These are phyloP conservation scores for Escovopsis sp. DNA, from an alignment of 2,329 filamentous ascomycete genomes.

Conservation along the genomic window DNA sequence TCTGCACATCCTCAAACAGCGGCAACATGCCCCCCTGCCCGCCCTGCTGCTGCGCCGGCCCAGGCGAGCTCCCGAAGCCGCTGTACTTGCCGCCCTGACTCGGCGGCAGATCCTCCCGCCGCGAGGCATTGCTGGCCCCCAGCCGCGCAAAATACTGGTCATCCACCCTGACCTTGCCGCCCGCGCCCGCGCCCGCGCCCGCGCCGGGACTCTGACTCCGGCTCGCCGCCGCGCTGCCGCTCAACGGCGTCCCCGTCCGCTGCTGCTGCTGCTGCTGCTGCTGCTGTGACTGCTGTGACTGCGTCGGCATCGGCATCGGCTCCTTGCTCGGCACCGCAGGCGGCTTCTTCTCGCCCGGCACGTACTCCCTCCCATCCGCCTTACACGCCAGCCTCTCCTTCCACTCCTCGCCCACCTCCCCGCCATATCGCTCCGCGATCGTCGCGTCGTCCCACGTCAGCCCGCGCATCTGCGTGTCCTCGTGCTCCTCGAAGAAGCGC, in stretches of 20 bases:
- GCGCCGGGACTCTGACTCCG: conserved; percentile 25
- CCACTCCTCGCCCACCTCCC: conserved; percentile 85
- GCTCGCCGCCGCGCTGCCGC: conserved; percentile 22
- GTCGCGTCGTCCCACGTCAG: conserved; percentile 72
- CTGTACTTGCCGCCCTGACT: conserved; percentile 84
- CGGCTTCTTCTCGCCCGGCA: conserved; percentile 49
- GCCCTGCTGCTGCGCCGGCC: conserved; percentile 26
- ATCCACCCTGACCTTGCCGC: conserved; percentile 45
- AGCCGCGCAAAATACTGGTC: conserved; percentile 83
- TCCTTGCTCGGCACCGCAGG: conserved; percentile 19
- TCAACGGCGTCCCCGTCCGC: conserved; percentile 26
- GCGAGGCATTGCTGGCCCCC: conserved; percentile 65
- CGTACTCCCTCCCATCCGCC: conserved; percentile 77
- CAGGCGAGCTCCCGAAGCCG: conserved; percentile 73
- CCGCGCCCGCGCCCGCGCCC: conserved; percentile 10
- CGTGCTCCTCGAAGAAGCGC: conserved; percentile 66
- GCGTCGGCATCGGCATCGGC: conserved; percentile 3
- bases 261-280: no score
- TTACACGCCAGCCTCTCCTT: conserved; percentile 79
- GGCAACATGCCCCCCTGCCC: conserved; percentile 31
- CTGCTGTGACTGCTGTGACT: no score
- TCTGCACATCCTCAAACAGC: conserved; percentile 74
- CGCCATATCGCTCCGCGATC: conserved; percentile 79
- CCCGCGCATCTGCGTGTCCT: conserved; percentile 49
- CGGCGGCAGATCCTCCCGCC: conserved; percentile 62